Base-by-base conservation (phyloP, 129 eudicot species). In the Solidago caesia region DNA sequence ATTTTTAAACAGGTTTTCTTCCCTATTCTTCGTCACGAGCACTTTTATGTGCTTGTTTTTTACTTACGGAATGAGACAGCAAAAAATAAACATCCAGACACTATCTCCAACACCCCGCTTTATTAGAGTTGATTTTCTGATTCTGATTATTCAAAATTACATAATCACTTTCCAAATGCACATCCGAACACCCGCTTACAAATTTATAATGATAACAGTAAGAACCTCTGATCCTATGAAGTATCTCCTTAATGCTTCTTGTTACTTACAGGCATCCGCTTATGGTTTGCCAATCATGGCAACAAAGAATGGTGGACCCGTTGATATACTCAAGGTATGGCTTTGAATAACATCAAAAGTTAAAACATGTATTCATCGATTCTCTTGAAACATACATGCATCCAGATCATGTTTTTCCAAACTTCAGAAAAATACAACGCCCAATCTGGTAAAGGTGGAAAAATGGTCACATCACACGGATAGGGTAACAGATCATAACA, bases 231-330 rank as follows among this genome's bases (percentile, higher is more conserved):
- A 44, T 21, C 16, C 60, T 51, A 68, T 48, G 16, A 25, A 67
- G 26, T 26, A 46, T 29, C 13, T 51, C 25, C 6, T 59, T 42
- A 49, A 75, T 61, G 68, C n/a, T 68, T 72, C 68, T 47, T 67
- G 67, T 53, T 41, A 72, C 59, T 72, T 71, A 69, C 85, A 89
- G 96, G 96, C 96, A 81, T 89, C 96, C 10, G 96, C 96, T 69
- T 87, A 90, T 75, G 96, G 96, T 71, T 83, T 90, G 56, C 96
- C 96, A 3, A 85, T 87, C 14, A 91, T 90, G 53, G 96, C 96
- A 63, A 90, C 96, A 7, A 85, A 80, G 64, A 87, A 90, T 78
- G 96, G 96, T 75, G 96, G 96, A 6, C 96, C 96, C 0, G 92
- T 87, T 7, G 96, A 90, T 80, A 90, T 90, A 81, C 79, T 87